Evolutionary conservation across 1,139 yeast species (phyloP).

Genomic region (Lodderomyces beijingensis): DNA sequence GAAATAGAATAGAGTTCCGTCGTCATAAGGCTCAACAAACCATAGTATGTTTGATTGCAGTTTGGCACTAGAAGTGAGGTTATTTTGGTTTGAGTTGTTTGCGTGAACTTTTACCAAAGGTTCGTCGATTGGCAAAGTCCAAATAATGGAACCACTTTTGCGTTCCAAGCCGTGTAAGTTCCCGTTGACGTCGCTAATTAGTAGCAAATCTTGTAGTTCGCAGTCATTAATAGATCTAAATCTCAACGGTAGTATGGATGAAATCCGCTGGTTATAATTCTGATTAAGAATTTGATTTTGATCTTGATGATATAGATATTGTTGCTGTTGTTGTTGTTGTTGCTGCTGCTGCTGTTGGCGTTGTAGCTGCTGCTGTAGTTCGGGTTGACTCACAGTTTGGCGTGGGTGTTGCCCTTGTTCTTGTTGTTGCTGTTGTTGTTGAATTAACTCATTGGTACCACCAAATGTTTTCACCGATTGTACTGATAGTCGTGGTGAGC

Average conservation of each 20-base stretch:
- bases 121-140: slow-evolving; percentile 64
- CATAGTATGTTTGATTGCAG: slow-evolving; percentile 41
- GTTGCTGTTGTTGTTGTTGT: slow-evolving; percentile 10
- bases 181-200: slow-evolving; percentile 87
- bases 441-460: slow-evolving; percentile 1
- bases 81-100: slow-evolving; percentile 16
- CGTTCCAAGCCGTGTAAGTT: slow-evolving; percentile 79
- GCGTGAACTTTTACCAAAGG: slow-evolving; percentile 48
- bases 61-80: slow-evolving; percentile 2
- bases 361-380: slow-evolving; percentile 8
- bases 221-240: slow-evolving; percentile 48
- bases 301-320: slow-evolving; percentile 7
- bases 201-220: slow-evolving; percentile 54
- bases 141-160: slow-evolving; percentile 66
- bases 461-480: slow-evolving; percentile 13
- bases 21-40: slow-evolving; percentile 89
- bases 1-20: slow-evolving; percentile 83
- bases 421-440: slow-evolving; percentile 7
- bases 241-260: slow-evolving; percentile 30
- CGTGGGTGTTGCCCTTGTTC: slow-evolving; percentile 1
- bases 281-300: slow-evolving; percentile 6
- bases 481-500: slow-evolving; percentile 25
- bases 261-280: slow-evolving; percentile 5
- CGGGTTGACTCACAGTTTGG: slow-evolving; percentile 1
- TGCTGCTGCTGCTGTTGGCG: slow-evolving; percentile 7